Evolutionary conservation across 768 basidiomycete genomes (phyloP).

Genomic region (Mycena leptocephala): DNA sequence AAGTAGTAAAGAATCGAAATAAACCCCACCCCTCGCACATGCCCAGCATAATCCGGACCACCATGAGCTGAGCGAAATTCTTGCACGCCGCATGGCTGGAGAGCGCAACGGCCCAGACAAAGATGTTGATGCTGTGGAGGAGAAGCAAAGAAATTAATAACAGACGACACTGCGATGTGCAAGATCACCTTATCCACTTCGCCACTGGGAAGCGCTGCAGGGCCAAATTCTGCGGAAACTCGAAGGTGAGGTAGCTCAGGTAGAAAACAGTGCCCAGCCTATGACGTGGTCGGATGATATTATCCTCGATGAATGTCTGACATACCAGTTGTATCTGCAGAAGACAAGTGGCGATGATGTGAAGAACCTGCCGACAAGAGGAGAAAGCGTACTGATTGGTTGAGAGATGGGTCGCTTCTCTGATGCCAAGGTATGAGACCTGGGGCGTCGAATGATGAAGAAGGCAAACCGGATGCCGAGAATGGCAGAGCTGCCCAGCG

Average conservation of each 20-base stretch:
- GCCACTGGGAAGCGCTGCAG: constrained; percentile 85
- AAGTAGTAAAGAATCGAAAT: not conserved
- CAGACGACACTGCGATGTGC: too few species aligned
- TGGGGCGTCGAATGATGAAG: constrained; percentile 56
- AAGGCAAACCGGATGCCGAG: constrained; percentile 75
- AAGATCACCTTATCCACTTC: constrained; percentile 81
- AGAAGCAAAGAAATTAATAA: not conserved
- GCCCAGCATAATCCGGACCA: constrained; percentile 76
- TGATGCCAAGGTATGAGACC: not conserved
- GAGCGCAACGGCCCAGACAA: constrained; percentile 76
- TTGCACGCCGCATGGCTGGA: constrained; percentile 79
- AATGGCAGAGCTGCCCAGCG: constrained; percentile 77
- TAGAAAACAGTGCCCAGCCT: constrained; percentile 88
- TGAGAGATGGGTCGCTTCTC: constrained; percentile 64
- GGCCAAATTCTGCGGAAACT: constrained; percentile 82
- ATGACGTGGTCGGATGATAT: not conserved
- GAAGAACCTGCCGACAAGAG: too few species aligned
- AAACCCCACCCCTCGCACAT: constrained; percentile 71
- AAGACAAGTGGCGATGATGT: not conserved
- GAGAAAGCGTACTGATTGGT: constrained; percentile 70
- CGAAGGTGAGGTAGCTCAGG: constrained; percentile 78
- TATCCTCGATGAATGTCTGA: too few species aligned
- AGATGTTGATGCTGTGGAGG: constrained; percentile 70
- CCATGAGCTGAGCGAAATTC: constrained; percentile 77
- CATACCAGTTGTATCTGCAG: constrained; percentile 23